Base-by-base conservation (phyloP, 306 rosid genomes). In the Cicer arietinum region DNA sequence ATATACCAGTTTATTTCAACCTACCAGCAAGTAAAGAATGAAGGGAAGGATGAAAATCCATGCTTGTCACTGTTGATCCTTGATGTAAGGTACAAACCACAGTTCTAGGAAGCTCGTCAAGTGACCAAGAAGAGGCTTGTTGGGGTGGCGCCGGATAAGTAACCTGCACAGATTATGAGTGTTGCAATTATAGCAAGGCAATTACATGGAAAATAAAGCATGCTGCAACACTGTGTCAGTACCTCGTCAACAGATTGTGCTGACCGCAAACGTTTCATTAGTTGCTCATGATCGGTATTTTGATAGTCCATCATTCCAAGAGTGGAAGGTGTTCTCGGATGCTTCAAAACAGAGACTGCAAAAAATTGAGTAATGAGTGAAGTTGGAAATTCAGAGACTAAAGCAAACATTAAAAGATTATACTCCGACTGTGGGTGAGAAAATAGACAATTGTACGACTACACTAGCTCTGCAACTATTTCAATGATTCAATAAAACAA, bases 21-120 rank as follows among this genome's bases (percentile, higher is more conserved):
- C 41, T 77, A 89, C 94, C 87, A 7, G 84, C 82, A 70, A 89
- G 87, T 69, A 87, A 58, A 6, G 91, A 85, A 74, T 82, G 90
- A 67, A 72, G 82, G 56, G 85, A 77, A 73, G 90, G 91, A 76
- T 89, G 91, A 65, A 89, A 89, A 85, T 89, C 94, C 94, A 87
- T 80, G 90, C 88, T 85, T 58, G 83, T 76, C 78, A 87, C 86
- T 0, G 77, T 50, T 37, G 78, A 76, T 57, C 89, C 94, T 58
- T 80, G 91, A 80, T 73, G 84, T 44, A 89, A 80, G 2, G 86
- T 73, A 59, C 88, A 78, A 45, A 75, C 83, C 63, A 87, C 83
- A 16, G 67, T 70, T 72, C 85, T 80, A 6, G 94, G 91, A 48
- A 87, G 73, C 71, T 87, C 94, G 44, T 87, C 91, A 64, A 43